Conservation (phyloP, 192 early-diverging fungal genomes). For the Backusella circina region DNA sequence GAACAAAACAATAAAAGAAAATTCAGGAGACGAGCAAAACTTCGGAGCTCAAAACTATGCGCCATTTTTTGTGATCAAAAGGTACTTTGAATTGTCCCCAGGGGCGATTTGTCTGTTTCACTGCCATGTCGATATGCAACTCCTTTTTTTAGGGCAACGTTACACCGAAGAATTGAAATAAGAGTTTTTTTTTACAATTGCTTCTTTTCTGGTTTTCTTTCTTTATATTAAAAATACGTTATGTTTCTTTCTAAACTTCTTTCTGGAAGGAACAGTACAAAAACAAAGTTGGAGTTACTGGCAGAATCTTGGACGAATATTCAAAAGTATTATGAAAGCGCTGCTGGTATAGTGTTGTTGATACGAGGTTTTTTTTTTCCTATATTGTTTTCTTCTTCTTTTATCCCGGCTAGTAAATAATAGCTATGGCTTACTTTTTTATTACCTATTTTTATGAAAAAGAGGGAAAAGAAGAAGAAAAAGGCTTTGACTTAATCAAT, state of each 20-base stretch:
- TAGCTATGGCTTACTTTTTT: background rate
- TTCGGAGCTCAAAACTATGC: background rate
- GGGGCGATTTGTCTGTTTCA: background rate
- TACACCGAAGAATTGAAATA: background rate
- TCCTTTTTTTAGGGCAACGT: constrained; percentile 6
- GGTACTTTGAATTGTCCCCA: background rate
- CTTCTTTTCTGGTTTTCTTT: background rate
- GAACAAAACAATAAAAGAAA: background rate
- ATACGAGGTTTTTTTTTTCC: constrained; percentile 8
- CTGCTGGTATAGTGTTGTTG: constrained; percentile 23
- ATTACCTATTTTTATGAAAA: background rate
- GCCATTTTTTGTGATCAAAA: background rate
- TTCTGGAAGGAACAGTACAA: constrained; percentile 30
- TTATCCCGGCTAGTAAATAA: background rate
- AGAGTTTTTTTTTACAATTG: background rate
- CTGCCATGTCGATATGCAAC: background rate
- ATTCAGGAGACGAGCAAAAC: background rate
- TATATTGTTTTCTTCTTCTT: background rate
- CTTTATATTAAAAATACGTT: background rate
- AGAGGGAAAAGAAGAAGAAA: background rate
- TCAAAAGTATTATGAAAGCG: constrained; percentile 36
- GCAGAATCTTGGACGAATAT: constrained; percentile 31
- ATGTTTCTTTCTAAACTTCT: constrained; percentile 38
- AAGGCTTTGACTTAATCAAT: background rate
- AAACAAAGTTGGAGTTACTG: constrained; percentile 30